Conservation (phyloP, 1,139 yeast species). For the Schwanniomyces etchellsii region DNA sequence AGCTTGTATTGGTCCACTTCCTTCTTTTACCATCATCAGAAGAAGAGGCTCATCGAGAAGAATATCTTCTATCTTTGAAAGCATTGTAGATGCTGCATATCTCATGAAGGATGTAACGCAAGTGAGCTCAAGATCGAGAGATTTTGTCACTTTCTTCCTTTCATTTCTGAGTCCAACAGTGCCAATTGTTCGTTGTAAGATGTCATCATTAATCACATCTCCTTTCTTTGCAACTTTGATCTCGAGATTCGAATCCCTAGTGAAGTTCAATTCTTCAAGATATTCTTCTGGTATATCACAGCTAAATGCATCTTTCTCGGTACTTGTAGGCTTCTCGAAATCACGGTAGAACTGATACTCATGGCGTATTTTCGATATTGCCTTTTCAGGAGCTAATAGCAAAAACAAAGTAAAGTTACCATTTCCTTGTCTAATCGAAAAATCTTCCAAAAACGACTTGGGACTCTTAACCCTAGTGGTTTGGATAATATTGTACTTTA, state of each 20-base stretch:
- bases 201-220: slow-evolving; percentile 14
- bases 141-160: slow-evolving; percentile 19
- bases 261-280: slow-evolving; percentile 10
- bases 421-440: slow-evolving; percentile 14
- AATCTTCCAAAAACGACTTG: slow-evolving; percentile 20
- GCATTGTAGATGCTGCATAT: slow-evolving; percentile 25
- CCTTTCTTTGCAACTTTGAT: slow-evolving; percentile 13
- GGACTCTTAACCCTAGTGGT: slow-evolving; percentile 35
- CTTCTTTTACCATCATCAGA: neutral
- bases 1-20: neutral
- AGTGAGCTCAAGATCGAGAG: slow-evolving; percentile 35
- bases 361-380: slow-evolving; percentile 10
- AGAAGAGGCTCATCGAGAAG: neutral
- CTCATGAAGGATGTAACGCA: slow-evolving; percentile 48
- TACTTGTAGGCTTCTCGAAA: slow-evolving; percentile 13
- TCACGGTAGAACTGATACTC: slow-evolving; percentile 14
- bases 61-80: neutral
- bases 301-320: slow-evolving; percentile 14
- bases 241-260: slow-evolving; percentile 9
- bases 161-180: slow-evolving; percentile 27
- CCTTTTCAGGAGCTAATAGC: slow-evolving; percentile 22
- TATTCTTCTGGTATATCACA: slow-evolving; percentile 26
- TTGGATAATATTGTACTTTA: slow-evolving; percentile 35
- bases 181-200: slow-evolving; percentile 29
- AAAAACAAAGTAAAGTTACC: slow-evolving; percentile 17